Conservation (phyloP, 2,329 filamentous ascomycete genomes). For the Xylariales sp. region DNA sequence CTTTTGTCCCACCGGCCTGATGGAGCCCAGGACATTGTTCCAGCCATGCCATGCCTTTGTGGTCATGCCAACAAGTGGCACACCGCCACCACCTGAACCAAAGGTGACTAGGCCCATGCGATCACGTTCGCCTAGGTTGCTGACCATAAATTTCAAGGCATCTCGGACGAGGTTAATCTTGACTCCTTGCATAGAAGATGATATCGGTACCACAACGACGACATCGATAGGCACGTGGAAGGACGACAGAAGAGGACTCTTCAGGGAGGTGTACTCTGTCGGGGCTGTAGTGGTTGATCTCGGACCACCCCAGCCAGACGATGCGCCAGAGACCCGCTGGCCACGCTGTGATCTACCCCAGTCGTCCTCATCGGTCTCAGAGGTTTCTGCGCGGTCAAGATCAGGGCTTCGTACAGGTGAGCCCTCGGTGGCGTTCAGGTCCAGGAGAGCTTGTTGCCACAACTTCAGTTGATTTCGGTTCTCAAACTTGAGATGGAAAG, state of each 20-base stretch:
- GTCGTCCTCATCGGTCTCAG: constrained; percentile 86
- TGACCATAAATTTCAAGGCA: constrained; percentile 86
- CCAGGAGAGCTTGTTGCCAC: constrained; percentile 81
- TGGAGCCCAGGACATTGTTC: constrained; percentile 79
- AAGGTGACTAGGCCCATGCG: constrained; percentile 98
- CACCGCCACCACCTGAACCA: constrained; percentile 87
- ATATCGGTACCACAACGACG: constrained; percentile 94
- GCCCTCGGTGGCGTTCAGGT: constrained; percentile 70
- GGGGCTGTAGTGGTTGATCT: constrained; percentile 84
- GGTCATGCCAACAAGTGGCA: constrained; percentile 97
- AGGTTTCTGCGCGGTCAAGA: constrained; percentile 72
- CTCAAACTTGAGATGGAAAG: constrained; percentile 88
- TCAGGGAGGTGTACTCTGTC: constrained; percentile 80
- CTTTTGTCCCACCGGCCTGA: constrained; percentile 93
- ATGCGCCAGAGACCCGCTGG: constrained; percentile 75
- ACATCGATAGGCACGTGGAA: constrained; percentile 91
- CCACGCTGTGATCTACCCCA: constrained; percentile 58
- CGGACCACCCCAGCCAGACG: constrained; percentile 67
- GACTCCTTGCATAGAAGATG: constrained; percentile 98
- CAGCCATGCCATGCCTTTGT: constrained; percentile 92
- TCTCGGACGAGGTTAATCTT: constrained; percentile 95
- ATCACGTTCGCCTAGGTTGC: constrained; percentile 84
- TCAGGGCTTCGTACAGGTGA: constrained; percentile 66
- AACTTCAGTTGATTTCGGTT: constrained; percentile 76
- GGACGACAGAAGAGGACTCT: constrained; percentile 44